phyloP scores from a whole-genome alignment of 2,329 filamentous ascomycete genomes.

The Talaromyces sp. region DNA sequence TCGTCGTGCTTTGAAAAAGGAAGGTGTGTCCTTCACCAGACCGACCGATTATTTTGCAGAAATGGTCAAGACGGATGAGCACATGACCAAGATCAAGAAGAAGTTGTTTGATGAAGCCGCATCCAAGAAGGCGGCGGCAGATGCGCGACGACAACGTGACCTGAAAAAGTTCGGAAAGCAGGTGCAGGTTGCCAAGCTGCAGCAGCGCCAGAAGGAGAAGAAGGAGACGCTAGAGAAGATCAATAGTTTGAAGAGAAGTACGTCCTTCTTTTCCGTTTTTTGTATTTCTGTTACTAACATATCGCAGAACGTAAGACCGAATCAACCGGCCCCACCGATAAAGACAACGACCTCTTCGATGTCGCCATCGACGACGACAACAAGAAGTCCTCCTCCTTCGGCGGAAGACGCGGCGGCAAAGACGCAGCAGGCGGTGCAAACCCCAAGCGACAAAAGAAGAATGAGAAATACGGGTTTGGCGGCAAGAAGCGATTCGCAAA shows the following conservation, averaged over 20 bases:
- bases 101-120: constrained; percentile 91
- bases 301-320: constrained; percentile 71
- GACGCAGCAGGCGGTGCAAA: constrained; percentile 29
- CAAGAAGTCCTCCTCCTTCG: constrained; percentile 30
- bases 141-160: constrained; percentile 87
- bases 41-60: constrained; percentile 97
- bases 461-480: constrained; percentile 91
- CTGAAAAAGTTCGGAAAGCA: constrained; percentile 99
- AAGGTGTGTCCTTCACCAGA: constrained; percentile 80
- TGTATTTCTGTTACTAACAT: not conserved
- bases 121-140: constrained; percentile 83
- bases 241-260: constrained; percentile 90
- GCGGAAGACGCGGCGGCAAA: constrained; percentile 39
- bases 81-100: constrained; percentile 95
- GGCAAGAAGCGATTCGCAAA: constrained; percentile 92
- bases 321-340: constrained; percentile 59
- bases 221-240: constrained; percentile 93
- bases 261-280: constrained; percentile 37
- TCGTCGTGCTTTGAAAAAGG: constrained; percentile 71
- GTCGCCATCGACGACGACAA: constrained; percentile 72
- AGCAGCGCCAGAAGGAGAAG: constrained; percentile 91
- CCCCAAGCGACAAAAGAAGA: constrained; percentile 84
- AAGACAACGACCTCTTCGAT: constrained; percentile 84
- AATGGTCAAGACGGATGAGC: constrained; percentile 97
- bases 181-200: constrained; percentile 91